These are phyloP conservation scores for Leishmania major DNA, from an alignment of 208 protist genomes.

Conservation along the genomic window DNA sequence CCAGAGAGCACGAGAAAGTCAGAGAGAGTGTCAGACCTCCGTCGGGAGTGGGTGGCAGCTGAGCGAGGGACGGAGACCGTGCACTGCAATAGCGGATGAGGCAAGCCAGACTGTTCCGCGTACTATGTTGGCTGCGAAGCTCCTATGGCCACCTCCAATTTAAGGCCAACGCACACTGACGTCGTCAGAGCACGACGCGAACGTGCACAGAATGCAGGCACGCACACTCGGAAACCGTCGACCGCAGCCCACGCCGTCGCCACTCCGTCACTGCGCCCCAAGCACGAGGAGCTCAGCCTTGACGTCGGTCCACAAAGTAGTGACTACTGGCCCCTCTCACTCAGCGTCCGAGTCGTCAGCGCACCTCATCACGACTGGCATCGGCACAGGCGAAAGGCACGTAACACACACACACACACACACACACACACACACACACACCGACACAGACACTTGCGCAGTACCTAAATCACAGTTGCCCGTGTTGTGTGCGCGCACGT, in stretches of 20 bases:
- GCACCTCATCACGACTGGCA: background rate
- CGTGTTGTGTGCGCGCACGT: background rate
- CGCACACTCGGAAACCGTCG: background rate
- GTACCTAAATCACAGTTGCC: background rate
- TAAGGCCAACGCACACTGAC: background rate
- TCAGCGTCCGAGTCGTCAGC: background rate
- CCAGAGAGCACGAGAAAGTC: background rate
- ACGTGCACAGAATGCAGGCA: background rate
- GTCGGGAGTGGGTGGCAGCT: background rate
- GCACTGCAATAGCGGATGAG: background rate
- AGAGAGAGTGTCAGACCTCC: background rate
- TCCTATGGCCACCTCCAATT: background rate
- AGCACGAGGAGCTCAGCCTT: background rate
- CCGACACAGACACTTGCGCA: slow-evolving; percentile 4
- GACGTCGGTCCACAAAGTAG: background rate
- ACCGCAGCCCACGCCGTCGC: background rate
- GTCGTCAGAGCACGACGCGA: background rate
- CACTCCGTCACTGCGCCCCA: background rate
- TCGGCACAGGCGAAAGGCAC: background rate
- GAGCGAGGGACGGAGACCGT: background rate
- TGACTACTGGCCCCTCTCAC: background rate
- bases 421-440: background rate
- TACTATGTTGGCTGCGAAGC: background rate
- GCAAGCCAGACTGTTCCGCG: background rate
- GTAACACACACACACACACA: background rate